Evolutionary conservation across 345 rosid genomes (phyloP), one percentile per base, ranked within the genome.

Genomic region (Brassica nigra): DNA sequence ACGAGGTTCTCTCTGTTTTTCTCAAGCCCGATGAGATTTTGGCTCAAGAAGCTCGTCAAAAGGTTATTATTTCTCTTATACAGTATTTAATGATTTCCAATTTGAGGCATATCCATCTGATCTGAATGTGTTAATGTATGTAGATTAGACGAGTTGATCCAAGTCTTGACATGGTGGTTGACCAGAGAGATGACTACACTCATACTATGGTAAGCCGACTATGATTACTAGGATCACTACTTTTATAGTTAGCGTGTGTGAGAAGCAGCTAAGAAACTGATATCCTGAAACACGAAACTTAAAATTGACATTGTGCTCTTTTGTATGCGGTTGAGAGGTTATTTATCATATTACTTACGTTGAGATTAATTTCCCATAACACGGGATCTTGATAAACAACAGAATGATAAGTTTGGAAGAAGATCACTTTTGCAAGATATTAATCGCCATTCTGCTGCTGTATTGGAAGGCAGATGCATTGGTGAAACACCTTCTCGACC

Each of bases 71-170:
- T 39, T 75, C 52, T 70, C 71, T 37, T 65, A 61, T 54, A 62
- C 65, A 34, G 49, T 36, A 36, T 62, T 33, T 3, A 11, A 37
- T 65, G 73, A 18, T 15, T 44, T 74, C 55, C 34, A 58, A 67
- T 66, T 2, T 31, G 37, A 61, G 57, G 42, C 30, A 61, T 74
- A 49, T 36, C 34, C 28, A 33, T 74, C 49, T 74, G 16, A 68
- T 33, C 12, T 66, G 39, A 62, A 33, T 76, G 62, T 37, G 42
- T 37, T 78, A 54, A 69, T 72, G 20, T 81, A 33, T 80, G 80
- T 89, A 95, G 98, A 88, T 95, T 72, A 87, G 90, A 78, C 86
- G 88, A 78, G 98, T 95, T 78, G 98, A 95, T 85, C 97, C 98
- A 70, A 91, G 97, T 42, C 86, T 95, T 77, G 91, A 93, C 83